Evolutionary conservation across 1,284 basidiomycete species (phyloP).

Genomic region (Cryptococcus jaspeensis): DNA sequence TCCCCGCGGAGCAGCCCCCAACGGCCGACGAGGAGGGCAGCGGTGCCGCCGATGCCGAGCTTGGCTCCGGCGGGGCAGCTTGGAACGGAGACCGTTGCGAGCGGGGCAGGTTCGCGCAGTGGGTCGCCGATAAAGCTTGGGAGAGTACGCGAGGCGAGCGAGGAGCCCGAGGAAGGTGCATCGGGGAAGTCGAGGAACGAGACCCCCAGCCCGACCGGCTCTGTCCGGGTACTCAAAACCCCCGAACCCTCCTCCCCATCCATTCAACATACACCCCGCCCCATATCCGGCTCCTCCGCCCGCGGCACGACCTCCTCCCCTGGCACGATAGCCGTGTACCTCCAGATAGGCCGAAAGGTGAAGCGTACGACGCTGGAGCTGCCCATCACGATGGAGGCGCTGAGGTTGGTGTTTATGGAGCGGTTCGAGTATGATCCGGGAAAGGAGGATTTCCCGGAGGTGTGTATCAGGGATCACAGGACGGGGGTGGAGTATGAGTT

Average conservation of each 20-base stretch:
- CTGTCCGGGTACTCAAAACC: slow-evolving; percentile 27
- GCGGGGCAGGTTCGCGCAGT: neutral
- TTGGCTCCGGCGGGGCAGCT: slow-evolving; percentile 22
- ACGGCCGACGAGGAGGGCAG: slow-evolving; percentile 38
- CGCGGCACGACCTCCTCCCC: slow-evolving; percentile 28
- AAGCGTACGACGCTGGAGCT: slow-evolving; percentile 79
- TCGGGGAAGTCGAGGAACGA: neutral
- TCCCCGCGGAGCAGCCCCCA: slow-evolving; percentile 43
- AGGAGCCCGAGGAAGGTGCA: neutral
- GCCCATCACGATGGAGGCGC: slow-evolving; percentile 53
- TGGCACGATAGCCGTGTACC: slow-evolving; percentile 65
- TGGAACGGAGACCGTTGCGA: neutral
- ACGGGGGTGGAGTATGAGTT: slow-evolving; percentile 94
- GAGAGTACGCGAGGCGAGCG: neutral
- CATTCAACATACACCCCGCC: slow-evolving; percentile 23
- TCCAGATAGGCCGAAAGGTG: slow-evolving; percentile 88
- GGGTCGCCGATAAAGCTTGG: neutral
- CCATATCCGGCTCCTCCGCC: slow-evolving; percentile 2
- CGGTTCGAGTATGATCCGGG: slow-evolving; percentile 92
- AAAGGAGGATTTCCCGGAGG: slow-evolving; percentile 89
- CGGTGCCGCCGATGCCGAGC: slow-evolving; percentile 40
- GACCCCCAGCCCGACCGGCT: slow-evolving; percentile 4
- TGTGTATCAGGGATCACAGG: slow-evolving; percentile 87
- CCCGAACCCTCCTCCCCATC: slow-evolving; percentile 24
- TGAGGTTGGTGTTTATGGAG: slow-evolving; percentile 79